phyloP scores from a whole-genome alignment of 306 rosid species.

The Geum urbanum region DNA sequence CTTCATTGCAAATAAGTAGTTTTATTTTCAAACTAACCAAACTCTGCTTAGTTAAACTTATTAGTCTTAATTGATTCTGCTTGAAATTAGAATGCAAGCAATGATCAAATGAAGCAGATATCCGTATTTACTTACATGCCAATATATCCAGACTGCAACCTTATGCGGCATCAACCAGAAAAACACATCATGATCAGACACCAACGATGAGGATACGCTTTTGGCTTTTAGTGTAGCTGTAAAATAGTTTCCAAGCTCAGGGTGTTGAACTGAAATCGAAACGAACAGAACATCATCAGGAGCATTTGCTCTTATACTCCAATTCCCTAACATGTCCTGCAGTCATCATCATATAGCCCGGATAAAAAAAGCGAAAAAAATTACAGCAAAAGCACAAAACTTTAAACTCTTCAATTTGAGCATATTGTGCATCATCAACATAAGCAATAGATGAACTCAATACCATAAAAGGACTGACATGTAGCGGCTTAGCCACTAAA shows the following conservation, averaged over 20 bases:
- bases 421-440: background rate
- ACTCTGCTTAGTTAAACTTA: background rate
- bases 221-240: constrained; percentile 68
- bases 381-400: no score
- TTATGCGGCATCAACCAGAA: constrained; percentile 97
- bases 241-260: constrained; percentile 76
- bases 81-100: background rate
- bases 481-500: constrained; percentile 80
- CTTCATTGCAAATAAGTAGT: background rate
- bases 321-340: constrained; percentile 87
- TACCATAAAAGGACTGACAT: constrained; percentile 98
- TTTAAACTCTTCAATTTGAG: background rate
- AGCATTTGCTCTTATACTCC: constrained; percentile 77
- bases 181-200: constrained; percentile 57
- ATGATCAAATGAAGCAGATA: background rate
- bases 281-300: constrained; percentile 65
- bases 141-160: constrained; percentile 92
- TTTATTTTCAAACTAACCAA: background rate
- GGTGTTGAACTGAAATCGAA: constrained; percentile 83
- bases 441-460: background rate
- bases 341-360: constrained; percentile 13
- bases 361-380: constrained; percentile 2
- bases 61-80: background rate
- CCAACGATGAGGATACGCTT: constrained; percentile 38
- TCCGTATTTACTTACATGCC: constrained; percentile 68